Evolutionary conservation across 2,329 filamentous ascomycete genomes (phyloP), one percentile per base, ranked within the genome.

Genomic region (Hypoxylon rubiginosum): DNA sequence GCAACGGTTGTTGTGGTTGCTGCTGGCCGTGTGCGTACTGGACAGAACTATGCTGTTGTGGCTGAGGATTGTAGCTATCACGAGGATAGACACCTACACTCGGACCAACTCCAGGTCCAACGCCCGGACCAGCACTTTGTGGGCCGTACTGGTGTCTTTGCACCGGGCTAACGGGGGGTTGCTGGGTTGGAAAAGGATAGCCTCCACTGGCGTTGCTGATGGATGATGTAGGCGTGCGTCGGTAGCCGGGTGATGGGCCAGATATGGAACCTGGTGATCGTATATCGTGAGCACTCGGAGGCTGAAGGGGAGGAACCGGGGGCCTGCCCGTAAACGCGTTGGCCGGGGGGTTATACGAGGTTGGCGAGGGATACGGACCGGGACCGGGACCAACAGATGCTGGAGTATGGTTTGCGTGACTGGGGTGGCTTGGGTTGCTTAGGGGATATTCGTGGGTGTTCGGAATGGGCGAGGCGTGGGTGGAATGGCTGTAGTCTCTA

Each of bases 91-190:
- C 45, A 39, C 30, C 34, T 30, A 52, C 59, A 59, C 60, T 64
- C 58, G 67, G 60, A 54, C 67, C 64, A 64, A 61, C 60, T 61
- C 67, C 60, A 39, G 67, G 60, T 41, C 67, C 67, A 64, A 58
- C 64, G 62, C 66, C 59, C 52, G 66, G 62, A 64, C 66, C 63
- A 64, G 57, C 59, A 51, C 63, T 61, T 21, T 79, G 69, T 30
- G 84, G 81, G 13, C 83, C 82, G 70, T 86, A 86, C 68, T 84
- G 84, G 64, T 85, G 83, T 48, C 83, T 82, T 75, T 85, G 83
- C 62, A 82, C 79, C 21, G 85, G 85, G 70, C 85, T 88, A 34
- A 71, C 65, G 7, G 73, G 74, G 19, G 66, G 72, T 53, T 75
- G 76, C 34, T 81, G 82, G 26, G 79, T 73, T 21, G 80, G 77